phyloP scores from a whole-genome alignment of 2,329 filamentous ascomycete genomes.

The Exophiala alcalophila region DNA sequence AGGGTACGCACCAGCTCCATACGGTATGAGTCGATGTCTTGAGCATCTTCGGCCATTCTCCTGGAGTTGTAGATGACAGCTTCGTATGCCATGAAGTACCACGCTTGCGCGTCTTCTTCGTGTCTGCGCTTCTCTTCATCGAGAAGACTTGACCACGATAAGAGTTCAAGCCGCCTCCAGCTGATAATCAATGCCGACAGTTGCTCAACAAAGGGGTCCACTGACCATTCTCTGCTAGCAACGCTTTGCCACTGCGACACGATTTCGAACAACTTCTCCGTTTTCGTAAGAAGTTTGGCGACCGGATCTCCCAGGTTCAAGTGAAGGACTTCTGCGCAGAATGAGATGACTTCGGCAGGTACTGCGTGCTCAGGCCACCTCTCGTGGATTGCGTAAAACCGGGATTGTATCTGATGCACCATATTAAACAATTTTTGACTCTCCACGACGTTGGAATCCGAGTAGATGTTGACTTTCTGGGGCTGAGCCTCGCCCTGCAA shows the following conservation, averaged over 20 bases:
- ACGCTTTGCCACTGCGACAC: conserved; percentile 95
- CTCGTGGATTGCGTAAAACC: conserved; percentile 67
- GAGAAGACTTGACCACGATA: conserved; percentile 86
- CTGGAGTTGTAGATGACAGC: conserved; percentile 75
- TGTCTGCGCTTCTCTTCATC: conserved; percentile 78
- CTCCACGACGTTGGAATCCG: conserved; percentile 72
- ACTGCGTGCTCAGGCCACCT: conserved; percentile 72
- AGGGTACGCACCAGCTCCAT: conserved; percentile 71
- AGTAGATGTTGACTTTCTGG: conserved; percentile 81
- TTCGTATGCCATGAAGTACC: conserved; percentile 97
- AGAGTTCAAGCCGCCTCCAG: conserved; percentile 88
- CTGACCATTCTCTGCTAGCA: conserved; percentile 75
- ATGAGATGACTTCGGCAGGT: conserved; percentile 71
- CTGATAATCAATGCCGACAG: conserved; percentile 77
- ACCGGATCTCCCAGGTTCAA: conserved; percentile 79
- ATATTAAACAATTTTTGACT: conserved; percentile 69
- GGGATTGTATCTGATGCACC: conserved; percentile 64
- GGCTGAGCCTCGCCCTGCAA: conserved; percentile 39
- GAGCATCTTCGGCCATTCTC: conserved; percentile 58
- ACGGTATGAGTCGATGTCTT: conserved; percentile 52
- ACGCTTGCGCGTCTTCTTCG: conserved; percentile 73
- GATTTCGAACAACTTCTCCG: conserved; percentile 80
- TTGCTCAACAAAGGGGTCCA: conserved; percentile 67
- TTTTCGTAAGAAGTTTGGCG: conserved; percentile 77
- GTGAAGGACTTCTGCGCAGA: conserved; percentile 71